phyloP scores from a whole-genome alignment of 768 basidiomycete genomes.

The Lactifluus echinatus region DNA sequence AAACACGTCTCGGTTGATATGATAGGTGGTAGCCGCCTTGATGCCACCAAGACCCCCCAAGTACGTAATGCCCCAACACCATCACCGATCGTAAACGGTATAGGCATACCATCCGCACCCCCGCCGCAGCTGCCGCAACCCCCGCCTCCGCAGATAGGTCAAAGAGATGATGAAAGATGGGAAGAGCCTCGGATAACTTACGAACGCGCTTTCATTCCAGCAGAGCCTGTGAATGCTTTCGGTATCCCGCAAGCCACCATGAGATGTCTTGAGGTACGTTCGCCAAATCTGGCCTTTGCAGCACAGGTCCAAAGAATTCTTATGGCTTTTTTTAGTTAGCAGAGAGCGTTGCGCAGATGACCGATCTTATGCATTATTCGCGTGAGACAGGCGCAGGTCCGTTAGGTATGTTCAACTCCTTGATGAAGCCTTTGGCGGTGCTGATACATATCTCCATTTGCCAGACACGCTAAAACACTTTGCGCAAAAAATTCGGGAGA shows the following conservation, averaged over 20 bases:
- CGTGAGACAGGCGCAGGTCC: conserved; percentile 49
- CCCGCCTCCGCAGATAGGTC: conserved; percentile 15
- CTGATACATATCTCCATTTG: neutral
- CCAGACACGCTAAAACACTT: conserved; percentile 37
- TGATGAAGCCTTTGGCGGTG: conserved; percentile 3
- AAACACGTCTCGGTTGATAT: conserved; percentile 64
- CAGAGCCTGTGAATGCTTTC: conserved; percentile 81
- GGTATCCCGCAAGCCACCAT: conserved; percentile 85
- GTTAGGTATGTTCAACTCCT: conserved; percentile 42
- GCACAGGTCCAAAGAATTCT: conserved; percentile 9
- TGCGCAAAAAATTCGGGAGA: conserved; percentile 32
- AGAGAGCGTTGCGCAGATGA: conserved; percentile 75
- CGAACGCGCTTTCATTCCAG: conserved; percentile 58
- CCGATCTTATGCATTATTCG: conserved; percentile 63
- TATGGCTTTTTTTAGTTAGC: conserved; percentile 43
- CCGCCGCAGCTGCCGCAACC: conserved; percentile 1
- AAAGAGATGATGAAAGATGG: conserved; percentile 44
- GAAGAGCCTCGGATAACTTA: conserved; percentile 59
- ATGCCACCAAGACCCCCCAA: conserved; percentile 30
- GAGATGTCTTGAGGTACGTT: conserved; percentile 72
- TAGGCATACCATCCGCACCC: neutral
- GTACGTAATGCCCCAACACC: conserved; percentile 15
- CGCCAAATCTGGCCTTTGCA: neutral
- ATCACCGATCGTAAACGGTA: conserved; percentile 23
- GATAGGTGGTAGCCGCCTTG: conserved; percentile 42